Base-by-base conservation (phyloP, 2,329 filamentous ascomycete species). In the Aspergillus bombycis region DNA sequence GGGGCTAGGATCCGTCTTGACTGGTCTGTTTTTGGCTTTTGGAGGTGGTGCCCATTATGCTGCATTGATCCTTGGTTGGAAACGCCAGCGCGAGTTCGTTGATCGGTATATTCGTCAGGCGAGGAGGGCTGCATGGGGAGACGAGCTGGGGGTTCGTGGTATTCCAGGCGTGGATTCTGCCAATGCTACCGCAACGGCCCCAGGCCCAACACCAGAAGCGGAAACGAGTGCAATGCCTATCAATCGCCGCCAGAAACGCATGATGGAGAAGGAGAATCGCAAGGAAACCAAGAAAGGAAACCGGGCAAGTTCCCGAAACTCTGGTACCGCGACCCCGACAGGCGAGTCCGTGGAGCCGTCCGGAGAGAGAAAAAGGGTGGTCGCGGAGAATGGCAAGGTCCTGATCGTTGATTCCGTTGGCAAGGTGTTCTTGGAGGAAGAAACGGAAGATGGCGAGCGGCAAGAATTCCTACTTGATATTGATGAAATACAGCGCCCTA, bases 381-480 rank as follows among this genome's bases (percentile, higher is more conserved):
- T 94, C 30, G 94, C 94, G 2, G 91, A 97, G 83, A 99, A 99
- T 72, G 95, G 95, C 69, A 99, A 98, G 83, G 85, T 96, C 0
- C 83, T 99, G 43, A 90, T 99, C 61, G 95, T 99, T 4, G 94
- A 99, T 79, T 92, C 92, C 0, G 83, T 90, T 11, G 95, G 95
- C 32, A 93, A 97, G 71, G 95, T 99, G 14, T 99, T 92, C 75
- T 84, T 99, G n/a, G 94, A 98, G 79, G 92, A 96, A 74, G 86
- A 92, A 71, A 92, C 93, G 58, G 93, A 94, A 69, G 92, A 97
- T 28, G 95, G 95, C 59, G 88, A 91, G 61, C 86, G 88, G 36
- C 87, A 91, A 69, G 92, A 97, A 75, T 96, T 90, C 75, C 82
- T 97, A 67, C 88, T 99, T 64, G 94, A 99, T 76, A 89, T 97